Base-by-base conservation (phyloP, 768 basidiomycete genomes). In the Terana coerulea region DNA sequence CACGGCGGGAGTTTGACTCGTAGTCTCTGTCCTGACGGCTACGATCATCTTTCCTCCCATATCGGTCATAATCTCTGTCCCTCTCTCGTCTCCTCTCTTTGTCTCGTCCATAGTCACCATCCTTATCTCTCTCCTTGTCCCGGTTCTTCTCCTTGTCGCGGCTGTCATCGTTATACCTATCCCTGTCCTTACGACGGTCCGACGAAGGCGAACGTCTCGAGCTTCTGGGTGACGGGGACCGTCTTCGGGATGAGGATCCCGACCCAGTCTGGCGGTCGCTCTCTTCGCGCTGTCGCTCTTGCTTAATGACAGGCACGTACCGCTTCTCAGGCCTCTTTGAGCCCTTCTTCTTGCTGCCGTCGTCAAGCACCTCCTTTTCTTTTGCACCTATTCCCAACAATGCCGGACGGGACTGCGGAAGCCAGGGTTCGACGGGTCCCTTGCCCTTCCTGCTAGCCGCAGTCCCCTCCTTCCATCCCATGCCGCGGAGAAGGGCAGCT, bases 331-430 rank as follows among this genome's bases (percentile, higher is more conserved):
- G 78, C 28, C 76, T 71, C 59, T 69, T 76, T 58, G 64, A 72
- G 34, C 69, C 69, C 52, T 69, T 68, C 69, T 74, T 80, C 65
- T 65, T 74, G 60, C 72, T 80, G 17, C 87, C 88, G 54, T 89
- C 83, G 51, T 91, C 86, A 4, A 80, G 75, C 0, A 79, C 75
- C 60, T 88, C 84, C 57, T 78, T 77, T 60, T 95, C 88, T 63
- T 97, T 98, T 2, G 97, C 97, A 2, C 97, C 95, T 25, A 99
- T 87, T 0, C 95, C 97, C 9, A 98, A 71, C 11, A 98, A 68
- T 0, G 93, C 85, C 0, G 95, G 94, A 14, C 97, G 78, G 2
- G 88, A 73, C 49, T 77, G 72, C 0, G 97, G 97, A 0, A 95
- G 69, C 64, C 91, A 94, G 1, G 94, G 86, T 59, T 92, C 82